Evolutionary conservation across 2,329 filamentous ascomycete species (phyloP).

Genomic region (Talaromyces sp.): DNA sequence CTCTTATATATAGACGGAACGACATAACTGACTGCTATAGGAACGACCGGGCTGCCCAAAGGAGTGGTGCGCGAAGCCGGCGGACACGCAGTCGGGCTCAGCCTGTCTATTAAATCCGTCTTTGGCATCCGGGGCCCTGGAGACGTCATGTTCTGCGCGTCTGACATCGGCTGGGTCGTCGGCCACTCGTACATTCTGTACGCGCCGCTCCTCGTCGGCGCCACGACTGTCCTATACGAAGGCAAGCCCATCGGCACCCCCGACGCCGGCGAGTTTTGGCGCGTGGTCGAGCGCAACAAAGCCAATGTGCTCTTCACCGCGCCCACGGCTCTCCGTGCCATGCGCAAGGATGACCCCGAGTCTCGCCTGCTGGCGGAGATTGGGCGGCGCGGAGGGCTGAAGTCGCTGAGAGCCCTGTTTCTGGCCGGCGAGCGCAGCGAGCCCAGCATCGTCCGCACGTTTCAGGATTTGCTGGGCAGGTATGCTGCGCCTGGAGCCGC

Average conservation of each 20-base stretch:
- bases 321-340: conserved; percentile 79
- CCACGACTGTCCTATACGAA: conserved; percentile 82
- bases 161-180: conserved; percentile 90
- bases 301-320: conserved; percentile 83
- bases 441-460: conserved; percentile 75
- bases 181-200: conserved; percentile 86
- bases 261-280: conserved; percentile 82
- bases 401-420: conserved; percentile 67
- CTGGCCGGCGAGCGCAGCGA: conserved; percentile 87
- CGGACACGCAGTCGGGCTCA: conserved; percentile 79
- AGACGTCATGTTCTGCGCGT: conserved; percentile 74
- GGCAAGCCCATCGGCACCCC: conserved; percentile 92
- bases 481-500: conserved; percentile 60
- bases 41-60: conserved; percentile 77
- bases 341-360: conserved; percentile 76
- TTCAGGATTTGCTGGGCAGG: conserved; percentile 64
- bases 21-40: conserved; percentile 26
- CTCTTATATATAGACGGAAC: no score
- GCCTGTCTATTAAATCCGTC: conserved; percentile 74
- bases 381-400: conserved; percentile 66
- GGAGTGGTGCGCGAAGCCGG: conserved; percentile 77
- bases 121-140: conserved; percentile 79
- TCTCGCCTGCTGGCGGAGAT: conserved; percentile 59
- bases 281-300: conserved; percentile 76
- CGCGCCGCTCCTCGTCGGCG: conserved; percentile 76